Evolutionary conservation across 192 early-diverging fungal genomes (phyloP).

Genomic region (Rhizophagus clarus): DNA sequence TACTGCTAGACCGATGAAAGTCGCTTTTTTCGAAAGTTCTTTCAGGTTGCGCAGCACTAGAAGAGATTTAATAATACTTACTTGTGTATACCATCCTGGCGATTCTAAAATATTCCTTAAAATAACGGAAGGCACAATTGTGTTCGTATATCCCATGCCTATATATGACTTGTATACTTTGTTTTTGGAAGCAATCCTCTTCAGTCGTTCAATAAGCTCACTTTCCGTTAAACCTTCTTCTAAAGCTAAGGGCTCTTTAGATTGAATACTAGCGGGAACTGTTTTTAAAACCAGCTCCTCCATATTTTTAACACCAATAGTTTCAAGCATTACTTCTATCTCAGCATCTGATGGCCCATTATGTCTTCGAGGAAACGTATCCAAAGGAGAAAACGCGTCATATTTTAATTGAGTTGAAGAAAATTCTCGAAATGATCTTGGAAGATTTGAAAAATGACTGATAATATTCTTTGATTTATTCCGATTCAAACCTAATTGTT

Average conservation of each 20-base stretch:
- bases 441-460: background rate
- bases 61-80: conserved; percentile 33
- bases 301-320: conserved; percentile 75
- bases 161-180: conserved; percentile 91
- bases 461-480: background rate
- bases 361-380: conserved; percentile 85
- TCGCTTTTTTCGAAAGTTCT: conserved; percentile 14
- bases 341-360: conserved; percentile 80
- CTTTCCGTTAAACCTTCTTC: conserved; percentile 80
- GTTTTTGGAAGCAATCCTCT: conserved; percentile 89
- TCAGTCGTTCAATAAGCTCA: conserved; percentile 82
- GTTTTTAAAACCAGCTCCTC: conserved; percentile 84
- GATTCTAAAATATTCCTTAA: conserved; percentile 97
- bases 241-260: conserved; percentile 70
- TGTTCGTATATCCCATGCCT: conserved; percentile 93
- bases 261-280: conserved; percentile 81
- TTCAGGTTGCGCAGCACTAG: background rate
- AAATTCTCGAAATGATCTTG: background rate
- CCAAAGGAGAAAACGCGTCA: conserved; percentile 55
- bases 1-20: conserved; percentile 13
- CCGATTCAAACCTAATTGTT: background rate
- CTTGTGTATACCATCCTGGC: conserved; percentile 98
- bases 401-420: conserved; percentile 1
- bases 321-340: conserved; percentile 79
- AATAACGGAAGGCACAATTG: conserved; percentile 92